A percentile compares a stretch with the other conserved stretches of the same genome.
Evolutionary conservation across 2,329 filamentous ascomycete genomes (phyloP).

Genomic region (Gyromitra esculenta): DNA sequence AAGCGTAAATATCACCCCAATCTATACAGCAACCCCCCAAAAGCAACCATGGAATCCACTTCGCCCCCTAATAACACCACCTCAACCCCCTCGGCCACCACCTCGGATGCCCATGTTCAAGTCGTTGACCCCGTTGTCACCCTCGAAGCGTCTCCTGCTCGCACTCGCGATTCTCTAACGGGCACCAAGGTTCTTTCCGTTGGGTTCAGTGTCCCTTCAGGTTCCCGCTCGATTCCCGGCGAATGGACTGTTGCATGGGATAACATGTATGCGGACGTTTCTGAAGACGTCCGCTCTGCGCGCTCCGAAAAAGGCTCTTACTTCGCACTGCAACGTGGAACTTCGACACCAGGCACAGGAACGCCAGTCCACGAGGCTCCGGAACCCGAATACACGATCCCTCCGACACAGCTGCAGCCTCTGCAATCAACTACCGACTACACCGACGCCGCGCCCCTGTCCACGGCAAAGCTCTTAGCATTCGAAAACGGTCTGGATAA

Average conservation of each 20-base stretch:
- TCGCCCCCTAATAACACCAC: slow-evolving; percentile 18
- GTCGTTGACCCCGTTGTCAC: slow-evolving; percentile 30
- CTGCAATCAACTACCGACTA: slow-evolving; percentile 40
- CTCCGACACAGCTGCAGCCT: slow-evolving; percentile 16
- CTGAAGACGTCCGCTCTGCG: slow-evolving; percentile 49
- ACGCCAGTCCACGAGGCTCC: slow-evolving; percentile 35
- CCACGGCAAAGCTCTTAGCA: slow-evolving; percentile 51
- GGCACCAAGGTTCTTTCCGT: slow-evolving; percentile 52
- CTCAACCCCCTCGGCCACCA: slow-evolving; percentile 2
- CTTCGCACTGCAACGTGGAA: slow-evolving; percentile 48
- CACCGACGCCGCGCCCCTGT: slow-evolving; percentile 46
- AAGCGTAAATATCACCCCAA: slow-evolving; percentile 8
- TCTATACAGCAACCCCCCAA: slow-evolving; percentile 8
- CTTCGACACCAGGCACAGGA: slow-evolving; percentile 26
- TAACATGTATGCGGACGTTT: slow-evolving; percentile 50
- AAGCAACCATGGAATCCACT: slow-evolving; percentile 46
- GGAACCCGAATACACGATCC: slow-evolving; percentile 34
- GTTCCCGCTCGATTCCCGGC: slow-evolving; percentile 25
- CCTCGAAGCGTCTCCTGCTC: slow-evolving; percentile 25
- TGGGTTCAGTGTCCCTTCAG: slow-evolving; percentile 37
- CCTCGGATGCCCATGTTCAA: slow-evolving; percentile 2
- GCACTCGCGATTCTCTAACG: slow-evolving; percentile 28
- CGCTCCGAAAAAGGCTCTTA: slow-evolving; percentile 53
- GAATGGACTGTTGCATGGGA: slow-evolving; percentile 55
- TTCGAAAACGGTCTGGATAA: slow-evolving; percentile 54